A percentile compares a stretch with the other conserved stretches of the same genome.
These are phyloP conservation scores for Boletus sensibilis DNA, from an alignment of 768 basidiomycete genomes.

Conservation along the genomic window DNA sequence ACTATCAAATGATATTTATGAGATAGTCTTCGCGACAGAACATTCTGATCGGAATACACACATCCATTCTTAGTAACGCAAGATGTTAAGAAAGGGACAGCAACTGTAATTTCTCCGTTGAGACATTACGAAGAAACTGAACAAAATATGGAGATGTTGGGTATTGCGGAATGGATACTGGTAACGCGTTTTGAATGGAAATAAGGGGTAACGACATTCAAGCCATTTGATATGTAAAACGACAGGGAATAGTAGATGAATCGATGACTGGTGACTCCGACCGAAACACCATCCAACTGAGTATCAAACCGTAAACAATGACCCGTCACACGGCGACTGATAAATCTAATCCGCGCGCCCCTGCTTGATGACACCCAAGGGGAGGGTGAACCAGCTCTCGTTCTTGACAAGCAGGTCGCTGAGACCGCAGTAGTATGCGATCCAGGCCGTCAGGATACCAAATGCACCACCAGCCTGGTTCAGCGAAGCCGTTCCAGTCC, in stretches of 20 bases:
- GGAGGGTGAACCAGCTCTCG: slow-evolving; percentile 42
- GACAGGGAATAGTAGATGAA: slow-evolving; percentile 9
- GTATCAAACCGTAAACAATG: slow-evolving; percentile 6
- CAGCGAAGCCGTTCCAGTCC: slow-evolving; percentile 22
- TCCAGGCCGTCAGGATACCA: slow-evolving; percentile 45
- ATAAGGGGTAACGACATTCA: background rate
- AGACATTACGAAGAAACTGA: slow-evolving; percentile 1
- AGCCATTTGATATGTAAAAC: slow-evolving; percentile 1
- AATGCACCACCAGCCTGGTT: slow-evolving; percentile 44
- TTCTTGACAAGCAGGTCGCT: slow-evolving; percentile 40
- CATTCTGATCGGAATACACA: too few relatives aligned
- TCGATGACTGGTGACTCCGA: background rate
- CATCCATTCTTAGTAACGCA: background rate
- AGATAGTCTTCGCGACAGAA: background rate
- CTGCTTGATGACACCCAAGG: slow-evolving; percentile 33
- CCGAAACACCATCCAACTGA: background rate
- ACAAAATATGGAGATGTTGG: slow-evolving; percentile 4
- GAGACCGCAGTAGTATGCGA: slow-evolving; percentile 48
- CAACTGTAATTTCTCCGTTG: background rate
- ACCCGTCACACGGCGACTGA: background rate
- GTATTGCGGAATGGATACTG: background rate
- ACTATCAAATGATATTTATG: background rate
- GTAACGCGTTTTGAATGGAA: background rate
- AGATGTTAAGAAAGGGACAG: background rate
- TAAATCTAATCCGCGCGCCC: background rate